phyloP scores from a whole-genome alignment of 1,284 basidiomycete species.

The Anthracocystis panici-leucophaei region DNA sequence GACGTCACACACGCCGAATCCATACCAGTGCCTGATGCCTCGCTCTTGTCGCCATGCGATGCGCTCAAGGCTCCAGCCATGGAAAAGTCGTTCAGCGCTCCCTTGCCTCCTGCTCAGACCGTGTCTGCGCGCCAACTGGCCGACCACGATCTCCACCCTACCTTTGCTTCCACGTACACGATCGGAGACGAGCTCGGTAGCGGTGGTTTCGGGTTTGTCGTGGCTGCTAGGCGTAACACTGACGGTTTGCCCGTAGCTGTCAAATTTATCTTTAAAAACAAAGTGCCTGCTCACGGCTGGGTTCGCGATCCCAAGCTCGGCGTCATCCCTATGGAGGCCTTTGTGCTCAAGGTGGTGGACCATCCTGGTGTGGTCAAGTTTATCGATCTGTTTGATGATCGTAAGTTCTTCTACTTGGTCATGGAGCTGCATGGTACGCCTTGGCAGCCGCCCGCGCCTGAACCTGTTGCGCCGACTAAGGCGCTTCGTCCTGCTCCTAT shows the following conservation, averaged over 20 bases:
- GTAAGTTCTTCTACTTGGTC: slow-evolving; percentile 86
- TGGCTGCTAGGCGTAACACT: slow-evolving; percentile 63
- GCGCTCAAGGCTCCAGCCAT: slow-evolving; percentile 64
- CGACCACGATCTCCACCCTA: slow-evolving; percentile 75
- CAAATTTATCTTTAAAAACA: slow-evolving; percentile 90
- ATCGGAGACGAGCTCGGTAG: slow-evolving; percentile 81
- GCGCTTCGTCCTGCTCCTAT: slow-evolving; percentile 70
- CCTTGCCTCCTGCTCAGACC: slow-evolving; percentile 49
- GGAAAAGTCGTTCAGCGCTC: slow-evolving; percentile 60
- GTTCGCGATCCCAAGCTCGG: slow-evolving; percentile 74
- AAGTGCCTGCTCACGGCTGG: slow-evolving; percentile 84
- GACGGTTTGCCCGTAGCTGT: slow-evolving; percentile 82
- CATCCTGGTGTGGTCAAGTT: slow-evolving; percentile 86
- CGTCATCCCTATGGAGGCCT: slow-evolving; percentile 81
- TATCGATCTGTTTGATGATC: slow-evolving; percentile 85
- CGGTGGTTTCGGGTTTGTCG: slow-evolving; percentile 91
- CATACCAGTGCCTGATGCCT: slow-evolving; percentile 23
- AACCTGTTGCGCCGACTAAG: slow-evolving; percentile 15
- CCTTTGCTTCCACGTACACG: slow-evolving; percentile 78
- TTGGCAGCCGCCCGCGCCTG: slow-evolving; percentile 73
- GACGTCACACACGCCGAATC: slow-evolving; percentile 14
- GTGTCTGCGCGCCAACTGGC: slow-evolving; percentile 56
- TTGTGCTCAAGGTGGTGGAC: slow-evolving; percentile 79
- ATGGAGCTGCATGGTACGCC: slow-evolving; percentile 92
- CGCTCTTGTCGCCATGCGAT: slow-evolving; percentile 39